Evolutionary conservation across 768 basidiomycete species (phyloP).

Genomic region (Leccinum uliginosum): DNA sequence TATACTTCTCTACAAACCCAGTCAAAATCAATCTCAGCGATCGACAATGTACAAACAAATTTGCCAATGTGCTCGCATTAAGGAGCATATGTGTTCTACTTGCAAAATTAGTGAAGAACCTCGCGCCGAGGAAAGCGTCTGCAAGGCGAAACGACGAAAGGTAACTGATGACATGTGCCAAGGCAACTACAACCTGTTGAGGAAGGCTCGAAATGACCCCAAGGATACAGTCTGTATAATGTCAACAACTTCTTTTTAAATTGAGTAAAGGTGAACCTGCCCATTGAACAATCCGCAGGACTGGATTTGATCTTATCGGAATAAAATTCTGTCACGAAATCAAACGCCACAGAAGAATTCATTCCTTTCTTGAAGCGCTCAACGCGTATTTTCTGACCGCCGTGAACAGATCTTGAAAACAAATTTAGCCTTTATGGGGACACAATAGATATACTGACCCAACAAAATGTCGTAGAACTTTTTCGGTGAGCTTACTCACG

Average conservation of each 20-base stretch:
- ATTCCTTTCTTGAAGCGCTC: slow-evolving; percentile 57
- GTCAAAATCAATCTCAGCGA: neutral
- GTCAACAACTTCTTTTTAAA: neutral
- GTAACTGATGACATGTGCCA: slow-evolving; percentile 70
- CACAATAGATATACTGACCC: slow-evolving; percentile 39
- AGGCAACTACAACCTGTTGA: slow-evolving; percentile 60
- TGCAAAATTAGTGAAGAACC: slow-evolving; percentile 76
- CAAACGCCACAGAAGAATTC: slow-evolving; percentile 68
- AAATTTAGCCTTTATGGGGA: slow-evolving; percentile 7
- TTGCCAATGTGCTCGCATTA: slow-evolving; percentile 81
- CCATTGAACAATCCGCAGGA: slow-evolving; percentile 34
- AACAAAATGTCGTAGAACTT: slow-evolving; percentile 70
- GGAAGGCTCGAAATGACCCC: slow-evolving; percentile 65
- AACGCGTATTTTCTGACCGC: slow-evolving; percentile 47
- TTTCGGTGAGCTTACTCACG: slow-evolving; percentile 66
- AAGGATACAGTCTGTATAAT: slow-evolving; percentile 51
- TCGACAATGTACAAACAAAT: slow-evolving; percentile 44
- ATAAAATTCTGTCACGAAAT: slow-evolving; percentile 62
- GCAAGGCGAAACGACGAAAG: slow-evolving; percentile 73
- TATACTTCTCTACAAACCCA: slow-evolving; percentile 69
- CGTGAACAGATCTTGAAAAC: slow-evolving; percentile 33
- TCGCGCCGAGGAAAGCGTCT: slow-evolving; percentile 70
- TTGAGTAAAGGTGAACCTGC: neutral
- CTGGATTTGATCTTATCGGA: slow-evolving; percentile 43
- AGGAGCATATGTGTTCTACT: slow-evolving; percentile 81